Evolutionary conservation across 805 yeast genomes (phyloP).

Genomic region (Sporopachydermia lactativora): DNA sequence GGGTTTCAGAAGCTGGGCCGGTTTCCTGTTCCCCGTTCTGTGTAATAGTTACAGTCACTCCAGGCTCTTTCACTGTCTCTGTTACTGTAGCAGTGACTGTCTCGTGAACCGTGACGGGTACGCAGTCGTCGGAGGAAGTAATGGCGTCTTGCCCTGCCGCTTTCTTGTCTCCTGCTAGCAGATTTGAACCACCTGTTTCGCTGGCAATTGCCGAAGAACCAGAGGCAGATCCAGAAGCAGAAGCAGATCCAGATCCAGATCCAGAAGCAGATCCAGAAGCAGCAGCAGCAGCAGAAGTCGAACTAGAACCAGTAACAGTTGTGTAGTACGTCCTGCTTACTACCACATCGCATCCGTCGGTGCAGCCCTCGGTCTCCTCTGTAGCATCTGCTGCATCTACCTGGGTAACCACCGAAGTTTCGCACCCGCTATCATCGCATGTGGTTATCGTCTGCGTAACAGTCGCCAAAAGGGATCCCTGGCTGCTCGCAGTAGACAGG

Average conservation of each 20-base stretch:
- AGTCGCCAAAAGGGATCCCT: not conserved
- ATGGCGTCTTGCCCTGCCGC: too few relatives aligned
- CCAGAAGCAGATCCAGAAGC: constrained; percentile 1
- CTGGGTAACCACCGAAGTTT: not conserved
- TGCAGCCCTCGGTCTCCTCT: too few relatives aligned
- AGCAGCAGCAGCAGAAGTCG: not conserved
- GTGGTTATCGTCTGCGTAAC: not conserved
- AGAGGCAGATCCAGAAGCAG: not conserved
- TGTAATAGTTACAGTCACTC: not conserved
- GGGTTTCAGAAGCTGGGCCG: not conserved
- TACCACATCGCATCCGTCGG: too few relatives aligned
- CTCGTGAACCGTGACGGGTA: too few relatives aligned
- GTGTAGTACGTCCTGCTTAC: not conserved
- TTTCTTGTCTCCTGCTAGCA: too few relatives aligned
- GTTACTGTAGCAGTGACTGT: too few relatives aligned
- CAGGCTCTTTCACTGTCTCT: not conserved
- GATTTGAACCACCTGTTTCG: too few relatives aligned
- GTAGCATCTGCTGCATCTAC: not conserved
- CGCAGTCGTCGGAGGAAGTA: too few relatives aligned
- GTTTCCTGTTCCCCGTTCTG: not conserved
- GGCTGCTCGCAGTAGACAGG: not conserved
- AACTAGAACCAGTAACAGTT: not conserved
- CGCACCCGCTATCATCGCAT: constrained; percentile 1
- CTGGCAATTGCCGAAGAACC: too few relatives aligned
- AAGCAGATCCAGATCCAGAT: not conserved